Conservation (phyloP, 31 red algal species). For the Bonnemaisonia californica region DNA sequence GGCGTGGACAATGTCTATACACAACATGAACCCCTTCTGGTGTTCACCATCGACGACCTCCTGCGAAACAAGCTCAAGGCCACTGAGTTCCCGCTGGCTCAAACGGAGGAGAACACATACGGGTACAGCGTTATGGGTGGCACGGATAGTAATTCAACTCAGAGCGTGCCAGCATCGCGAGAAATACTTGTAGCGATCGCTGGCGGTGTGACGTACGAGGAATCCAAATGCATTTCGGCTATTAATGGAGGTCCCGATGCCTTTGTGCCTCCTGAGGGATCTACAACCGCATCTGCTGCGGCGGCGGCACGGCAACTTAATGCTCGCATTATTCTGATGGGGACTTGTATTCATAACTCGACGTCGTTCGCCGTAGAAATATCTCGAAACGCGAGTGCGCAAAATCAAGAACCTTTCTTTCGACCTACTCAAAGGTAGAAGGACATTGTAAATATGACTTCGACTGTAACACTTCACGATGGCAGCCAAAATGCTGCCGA, state of each 20-base stretch:
- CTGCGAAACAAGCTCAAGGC: conserved; percentile 71
- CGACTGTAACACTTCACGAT: no score
- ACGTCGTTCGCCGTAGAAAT: conserved; percentile 84
- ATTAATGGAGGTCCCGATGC: conserved; percentile 77
- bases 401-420: conserved; percentile 2
- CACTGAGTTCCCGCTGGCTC: conserved; percentile 66
- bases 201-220: conserved; percentile 92
- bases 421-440: neutral
- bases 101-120: conserved; percentile 33
- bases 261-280: conserved; percentile 75
- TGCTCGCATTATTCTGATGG: conserved; percentile 66
- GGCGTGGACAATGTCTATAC: conserved; percentile 96
- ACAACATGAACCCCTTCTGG: conserved; percentile 95
- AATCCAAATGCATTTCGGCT: conserved; percentile 79
- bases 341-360: conserved; percentile 85
- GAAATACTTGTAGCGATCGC: conserved; percentile 82
- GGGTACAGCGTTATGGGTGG: conserved; percentile 30
- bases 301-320: conserved; percentile 55
- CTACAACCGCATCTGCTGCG: conserved; percentile 73
- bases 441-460: neutral
- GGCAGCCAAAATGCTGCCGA: no score
- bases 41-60: conserved; percentile 77
- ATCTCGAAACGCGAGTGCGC: conserved; percentile 36
- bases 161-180: conserved; percentile 25
- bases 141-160: conserved; percentile 15